These are phyloP conservation scores for Solanum ossicruentum DNA, from an alignment of 257 asterid genomes.

Conservation along the genomic window DNA sequence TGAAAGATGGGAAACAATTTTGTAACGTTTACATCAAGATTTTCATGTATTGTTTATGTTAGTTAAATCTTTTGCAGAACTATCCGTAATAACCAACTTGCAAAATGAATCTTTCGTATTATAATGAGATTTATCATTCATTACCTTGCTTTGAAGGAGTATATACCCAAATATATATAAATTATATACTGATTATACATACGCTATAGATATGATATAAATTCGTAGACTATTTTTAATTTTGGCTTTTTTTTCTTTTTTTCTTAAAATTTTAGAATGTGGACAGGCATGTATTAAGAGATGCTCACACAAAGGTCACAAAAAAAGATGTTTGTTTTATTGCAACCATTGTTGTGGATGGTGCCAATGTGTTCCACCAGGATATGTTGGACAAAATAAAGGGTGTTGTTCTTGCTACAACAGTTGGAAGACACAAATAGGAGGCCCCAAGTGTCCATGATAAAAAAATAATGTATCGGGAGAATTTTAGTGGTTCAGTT, in stretches of 20 bases:
- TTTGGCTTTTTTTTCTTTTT: background rate
- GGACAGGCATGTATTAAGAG: background rate
- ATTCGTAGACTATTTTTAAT: background rate
- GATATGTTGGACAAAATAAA: background rate
- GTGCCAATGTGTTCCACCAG: no score
- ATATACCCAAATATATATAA: background rate
- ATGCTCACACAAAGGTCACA: background rate
- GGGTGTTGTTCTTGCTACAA: background rate
- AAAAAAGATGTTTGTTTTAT: background rate
- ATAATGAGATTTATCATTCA: background rate
- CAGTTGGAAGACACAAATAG: background rate
- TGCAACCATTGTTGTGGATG: no score
- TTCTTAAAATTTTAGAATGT: background rate
- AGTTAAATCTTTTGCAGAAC: background rate
- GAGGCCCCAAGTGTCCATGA: constrained; percentile 3
- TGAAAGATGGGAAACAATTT: background rate
- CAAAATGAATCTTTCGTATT: background rate
- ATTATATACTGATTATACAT: background rate
- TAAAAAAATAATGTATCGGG: background rate
- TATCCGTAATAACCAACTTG: no score
- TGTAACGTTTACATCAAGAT: background rate
- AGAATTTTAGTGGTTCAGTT: background rate
- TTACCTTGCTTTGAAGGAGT: background rate
- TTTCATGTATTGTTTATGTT: background rate
- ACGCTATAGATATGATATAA: background rate